Evolutionary conservation across 345 rosid species (phyloP).

Genomic region (Atalantia buxifolia): DNA sequence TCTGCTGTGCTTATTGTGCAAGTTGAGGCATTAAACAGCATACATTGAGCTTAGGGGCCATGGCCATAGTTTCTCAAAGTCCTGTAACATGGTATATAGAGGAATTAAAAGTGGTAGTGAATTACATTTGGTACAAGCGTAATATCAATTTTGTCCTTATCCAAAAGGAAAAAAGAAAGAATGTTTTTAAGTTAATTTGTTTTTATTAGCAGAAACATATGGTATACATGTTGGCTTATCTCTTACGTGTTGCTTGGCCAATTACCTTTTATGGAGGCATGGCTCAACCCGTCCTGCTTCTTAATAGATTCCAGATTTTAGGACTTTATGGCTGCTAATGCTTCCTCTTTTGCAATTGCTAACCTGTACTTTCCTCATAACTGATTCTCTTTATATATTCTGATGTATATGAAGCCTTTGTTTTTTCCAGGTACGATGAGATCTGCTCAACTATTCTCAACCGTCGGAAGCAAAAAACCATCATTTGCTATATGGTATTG

Average conservation of each 20-base stretch:
- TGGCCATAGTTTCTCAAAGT: neutral
- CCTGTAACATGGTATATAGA: no score
- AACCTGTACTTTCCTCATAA: neutral
- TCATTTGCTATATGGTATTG: neutral
- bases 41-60: neutral
- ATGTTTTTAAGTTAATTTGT: neutral
- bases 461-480: neutral
- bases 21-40: neutral
- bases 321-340: conserved; percentile 1
- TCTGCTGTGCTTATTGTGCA: neutral
- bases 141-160: neutral
- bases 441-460: neutral
- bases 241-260: neutral
- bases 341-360: neutral
- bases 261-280: neutral
- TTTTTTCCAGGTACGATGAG: neutral
- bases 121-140: neutral
- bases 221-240: neutral
- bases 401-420: neutral
- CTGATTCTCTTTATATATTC: neutral
- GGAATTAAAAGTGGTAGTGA: neutral
- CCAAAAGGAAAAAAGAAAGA: no score
- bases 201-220: neutral
- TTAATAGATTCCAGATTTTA: neutral
- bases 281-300: neutral